These are phyloP conservation scores for Xanthoconium separans DNA, from an alignment of 1,284 basidiomycete genomes.

Conservation along the genomic window DNA sequence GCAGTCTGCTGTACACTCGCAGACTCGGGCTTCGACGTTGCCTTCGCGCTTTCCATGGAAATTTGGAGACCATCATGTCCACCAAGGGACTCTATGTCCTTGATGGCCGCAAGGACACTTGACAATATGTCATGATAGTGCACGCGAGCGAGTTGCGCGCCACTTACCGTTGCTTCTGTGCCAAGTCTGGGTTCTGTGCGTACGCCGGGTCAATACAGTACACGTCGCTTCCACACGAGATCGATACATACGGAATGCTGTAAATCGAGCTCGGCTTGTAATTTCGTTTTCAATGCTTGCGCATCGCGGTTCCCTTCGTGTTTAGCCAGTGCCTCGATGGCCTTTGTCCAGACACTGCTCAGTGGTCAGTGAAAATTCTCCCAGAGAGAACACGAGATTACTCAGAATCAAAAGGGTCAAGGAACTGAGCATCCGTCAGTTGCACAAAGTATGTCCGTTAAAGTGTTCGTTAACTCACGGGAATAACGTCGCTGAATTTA, in stretches of 20 bases:
- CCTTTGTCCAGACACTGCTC: not conserved
- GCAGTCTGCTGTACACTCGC: not conserved
- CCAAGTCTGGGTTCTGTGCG: not conserved
- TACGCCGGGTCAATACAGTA: not conserved
- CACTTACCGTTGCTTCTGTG: slow-evolving; percentile 3
- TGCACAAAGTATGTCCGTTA: not conserved
- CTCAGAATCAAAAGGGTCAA: slow-evolving; percentile 2
- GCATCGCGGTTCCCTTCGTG: not conserved
- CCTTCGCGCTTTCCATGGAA: not conserved
- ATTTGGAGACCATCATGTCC: slow-evolving; percentile 3
- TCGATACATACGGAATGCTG: not conserved
- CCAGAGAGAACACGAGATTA: not conserved
- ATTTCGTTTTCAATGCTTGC: not conserved
- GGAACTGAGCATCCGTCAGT: not conserved
- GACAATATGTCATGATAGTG: not conserved
- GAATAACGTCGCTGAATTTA: not conserved
- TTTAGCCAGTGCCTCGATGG: slow-evolving; percentile 1
- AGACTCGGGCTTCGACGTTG: not conserved
- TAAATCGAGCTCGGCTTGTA: slow-evolving; percentile 6
- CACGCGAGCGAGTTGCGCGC: not conserved
- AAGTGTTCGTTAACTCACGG: not conserved
- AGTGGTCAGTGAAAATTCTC: not conserved
- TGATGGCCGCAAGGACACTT: not conserved
- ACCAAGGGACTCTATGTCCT: slow-evolving; percentile 4
- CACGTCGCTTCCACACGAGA: too few relatives aligned